Conservation (phyloP, 2,329 filamentous ascomycete species). For the Apiospora malaysiana region DNA sequence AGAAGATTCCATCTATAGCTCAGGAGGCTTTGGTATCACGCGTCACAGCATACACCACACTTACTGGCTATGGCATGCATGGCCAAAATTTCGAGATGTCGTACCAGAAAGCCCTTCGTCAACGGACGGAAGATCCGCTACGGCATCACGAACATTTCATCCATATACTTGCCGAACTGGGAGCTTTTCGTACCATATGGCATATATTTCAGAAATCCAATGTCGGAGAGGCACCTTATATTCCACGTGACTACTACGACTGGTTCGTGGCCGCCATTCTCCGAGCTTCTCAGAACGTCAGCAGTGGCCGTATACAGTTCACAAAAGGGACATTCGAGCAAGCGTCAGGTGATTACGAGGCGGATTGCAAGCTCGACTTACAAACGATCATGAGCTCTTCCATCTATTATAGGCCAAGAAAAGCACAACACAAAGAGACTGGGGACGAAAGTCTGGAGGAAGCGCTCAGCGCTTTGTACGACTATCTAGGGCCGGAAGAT, state of each 20-base stretch:
- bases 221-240: neutral
- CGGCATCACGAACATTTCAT: constrained; percentile 26
- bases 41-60: constrained; percentile 29
- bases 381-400: constrained; percentile 14
- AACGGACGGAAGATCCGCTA: neutral
- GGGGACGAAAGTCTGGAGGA: neutral
- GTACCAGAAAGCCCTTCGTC: neutral
- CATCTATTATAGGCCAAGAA: neutral
- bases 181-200: constrained; percentile 39
- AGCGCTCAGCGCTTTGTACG: neutral
- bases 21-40: constrained; percentile 22
- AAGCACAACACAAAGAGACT: neutral
- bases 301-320: constrained; percentile 10
- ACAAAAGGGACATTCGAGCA: neutral
- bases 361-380: constrained; percentile 17
- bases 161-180: constrained; percentile 34
- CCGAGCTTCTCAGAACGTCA: neutral
- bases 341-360: neutral
- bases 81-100: neutral
- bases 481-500: too few relatives aligned
- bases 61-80: constrained; percentile 1
- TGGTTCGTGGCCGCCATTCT: neutral
- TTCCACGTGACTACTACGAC: neutral
- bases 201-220: constrained; percentile 27
- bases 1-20: neutral